A percentile compares a stretch with the other conserved stretches of the same genome.
These are phyloP conservation scores for Euryodendron excelsum DNA, from an alignment of 148 eudicot genomes.

Conservation along the genomic window DNA sequence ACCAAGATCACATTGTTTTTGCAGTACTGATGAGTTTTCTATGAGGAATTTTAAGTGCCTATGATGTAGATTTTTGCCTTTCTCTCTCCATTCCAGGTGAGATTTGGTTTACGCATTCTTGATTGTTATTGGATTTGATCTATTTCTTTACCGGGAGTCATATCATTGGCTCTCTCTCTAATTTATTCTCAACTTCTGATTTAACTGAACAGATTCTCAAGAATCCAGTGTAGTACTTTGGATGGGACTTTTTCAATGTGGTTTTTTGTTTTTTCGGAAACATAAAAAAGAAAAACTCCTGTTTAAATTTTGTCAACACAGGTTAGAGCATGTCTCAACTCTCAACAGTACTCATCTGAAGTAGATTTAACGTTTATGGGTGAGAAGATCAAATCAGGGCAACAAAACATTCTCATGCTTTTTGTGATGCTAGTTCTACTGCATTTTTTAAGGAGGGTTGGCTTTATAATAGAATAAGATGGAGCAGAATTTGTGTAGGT, in stretches of 20 bases:
- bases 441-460: background rate
- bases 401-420: background rate
- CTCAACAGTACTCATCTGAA: background rate
- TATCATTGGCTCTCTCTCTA: background rate
- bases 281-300: too few species aligned
- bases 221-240: too few species aligned
- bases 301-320: background rate
- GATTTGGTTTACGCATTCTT: background rate
- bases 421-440: background rate
- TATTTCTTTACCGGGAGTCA: background rate
- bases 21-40: slow-evolving; percentile 1
- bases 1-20: background rate
- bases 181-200: background rate
- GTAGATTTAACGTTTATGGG: background rate
- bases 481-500: background rate
- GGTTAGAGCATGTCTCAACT: background rate
- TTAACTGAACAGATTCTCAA: background rate
- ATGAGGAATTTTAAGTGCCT: background rate
- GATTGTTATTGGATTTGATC: background rate
- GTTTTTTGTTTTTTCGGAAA: too few species aligned
- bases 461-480: background rate
- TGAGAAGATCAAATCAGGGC: background rate
- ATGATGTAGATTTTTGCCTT: background rate
- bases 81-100: background rate
- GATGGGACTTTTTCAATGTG: too few species aligned